Evolutionary conservation across 768 basidiomycete genomes (phyloP).

Genomic region (Boletus insuetus): DNA sequence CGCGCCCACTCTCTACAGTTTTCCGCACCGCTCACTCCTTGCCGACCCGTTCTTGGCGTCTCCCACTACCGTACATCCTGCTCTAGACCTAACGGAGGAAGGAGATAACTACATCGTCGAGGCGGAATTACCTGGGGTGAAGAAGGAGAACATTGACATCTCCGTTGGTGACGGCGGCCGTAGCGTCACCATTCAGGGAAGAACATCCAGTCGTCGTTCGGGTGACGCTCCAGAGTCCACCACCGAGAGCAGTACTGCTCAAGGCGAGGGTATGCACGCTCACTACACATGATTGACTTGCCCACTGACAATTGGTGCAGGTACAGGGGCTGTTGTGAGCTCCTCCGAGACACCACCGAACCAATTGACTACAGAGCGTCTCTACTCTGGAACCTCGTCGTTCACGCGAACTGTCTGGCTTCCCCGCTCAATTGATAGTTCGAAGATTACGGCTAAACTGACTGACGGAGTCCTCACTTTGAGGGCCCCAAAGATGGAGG

Average conservation of each 20-base stretch:
- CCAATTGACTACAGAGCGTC: conserved; percentile 57
- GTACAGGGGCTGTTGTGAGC: conserved; percentile 15
- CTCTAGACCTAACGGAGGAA: conserved; percentile 67
- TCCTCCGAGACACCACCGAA: conserved; percentile 31
- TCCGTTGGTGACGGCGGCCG: conserved; percentile 67
- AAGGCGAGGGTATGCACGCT: conserved; percentile 29
- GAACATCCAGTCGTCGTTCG: conserved; percentile 33
- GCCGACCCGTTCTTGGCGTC: conserved; percentile 50
- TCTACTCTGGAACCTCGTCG: conserved; percentile 49
- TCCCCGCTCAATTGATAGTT: conserved; percentile 57
- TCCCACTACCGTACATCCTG: conserved; percentile 42
- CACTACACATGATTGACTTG: not conserved
- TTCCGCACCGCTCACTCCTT: conserved; percentile 38
- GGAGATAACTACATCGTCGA: conserved; percentile 65
- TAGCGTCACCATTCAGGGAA: conserved; percentile 73
- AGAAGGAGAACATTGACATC: conserved; percentile 72
- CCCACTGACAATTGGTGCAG: not conserved
- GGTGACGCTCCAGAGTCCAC: conserved; percentile 22
- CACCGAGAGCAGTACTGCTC: conserved; percentile 5
- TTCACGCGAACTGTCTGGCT: conserved; percentile 75
- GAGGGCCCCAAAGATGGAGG: conserved; percentile 57
- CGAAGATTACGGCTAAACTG: conserved; percentile 60
- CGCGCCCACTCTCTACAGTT: conserved; percentile 20
- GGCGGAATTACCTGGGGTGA: conserved; percentile 76
- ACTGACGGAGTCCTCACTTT: conserved; percentile 68